Evolutionary conservation across 179 eudicot genomes (phyloP).

Genomic region (Camellia oleifera): DNA sequence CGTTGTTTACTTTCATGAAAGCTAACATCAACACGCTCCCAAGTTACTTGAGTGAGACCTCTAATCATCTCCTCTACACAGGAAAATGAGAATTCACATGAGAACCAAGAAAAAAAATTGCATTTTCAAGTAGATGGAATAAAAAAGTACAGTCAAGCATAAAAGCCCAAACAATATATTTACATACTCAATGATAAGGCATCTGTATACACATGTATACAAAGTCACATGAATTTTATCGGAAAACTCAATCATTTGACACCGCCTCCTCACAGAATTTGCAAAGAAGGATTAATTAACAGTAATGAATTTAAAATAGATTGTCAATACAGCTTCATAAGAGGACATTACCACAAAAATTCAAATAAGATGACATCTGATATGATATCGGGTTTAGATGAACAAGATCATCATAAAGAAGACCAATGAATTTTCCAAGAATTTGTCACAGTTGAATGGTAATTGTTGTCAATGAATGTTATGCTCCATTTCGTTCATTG

Average conservation of each 20-base stretch:
- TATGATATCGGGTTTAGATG: too few species aligned
- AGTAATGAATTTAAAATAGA: background rate
- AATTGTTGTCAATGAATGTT: too few species aligned
- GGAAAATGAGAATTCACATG: background rate
- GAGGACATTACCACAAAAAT: background rate
- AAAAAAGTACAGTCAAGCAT: background rate
- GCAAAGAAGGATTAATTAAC: background rate
- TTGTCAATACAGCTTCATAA: background rate
- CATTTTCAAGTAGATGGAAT: background rate
- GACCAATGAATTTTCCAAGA: too few species aligned
- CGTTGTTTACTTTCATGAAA: slow-evolving; percentile 81
- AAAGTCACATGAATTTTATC: background rate
- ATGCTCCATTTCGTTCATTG: too few species aligned
- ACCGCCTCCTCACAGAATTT: background rate
- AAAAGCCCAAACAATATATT: background rate
- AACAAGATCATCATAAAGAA: too few species aligned
- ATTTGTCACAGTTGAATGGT: too few species aligned
- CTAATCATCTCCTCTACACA: slow-evolving; percentile 78
- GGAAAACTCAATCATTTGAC: background rate
- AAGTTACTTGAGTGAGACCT: slow-evolving; percentile 82
- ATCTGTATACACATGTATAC: background rate
- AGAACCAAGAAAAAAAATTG: background rate
- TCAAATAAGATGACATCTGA: too few species aligned
- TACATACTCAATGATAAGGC: background rate
- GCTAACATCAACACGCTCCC: slow-evolving; percentile 95